Evolutionary conservation across 2,329 filamentous ascomycete genomes (phyloP), one percentile per base, ranked within the genome.

Genomic region (Epichloe uncinata): DNA sequence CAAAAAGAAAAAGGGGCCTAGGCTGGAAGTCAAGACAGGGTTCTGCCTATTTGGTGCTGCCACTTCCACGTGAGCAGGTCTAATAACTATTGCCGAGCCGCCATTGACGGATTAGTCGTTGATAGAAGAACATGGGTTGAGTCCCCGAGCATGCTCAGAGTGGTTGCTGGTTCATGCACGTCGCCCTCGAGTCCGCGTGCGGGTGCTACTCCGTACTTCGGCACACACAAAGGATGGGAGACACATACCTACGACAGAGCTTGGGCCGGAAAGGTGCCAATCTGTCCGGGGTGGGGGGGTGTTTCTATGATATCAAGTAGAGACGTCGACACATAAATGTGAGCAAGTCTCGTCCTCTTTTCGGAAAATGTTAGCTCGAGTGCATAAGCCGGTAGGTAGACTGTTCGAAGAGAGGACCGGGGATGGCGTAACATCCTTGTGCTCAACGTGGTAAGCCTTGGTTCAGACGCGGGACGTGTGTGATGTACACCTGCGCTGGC

Each of bases 341-440:
- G 20, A 16, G 43, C 30, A 5, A 18, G 16, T 18, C 16, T 18
- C 37, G 43, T 47, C 22, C 41, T 47, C 40, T 43, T 41, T 30
- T 26, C 6, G 15, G 18, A 48, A 16, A n/a, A 45, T 38, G 47
- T 52, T 43, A 52, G 50, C 42, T 38, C 44, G 40, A 40, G 8
- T 43, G 45, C 41, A 44, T 35, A 35, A 9, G 40, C 40, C 44
- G 38, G 45, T 30, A 42, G 22, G 41, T 30, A 42, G 22, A 33
- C 38, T 26, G 36, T 41, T 22, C 40, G 15, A 18, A 37, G 5
- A 49, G 33, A 38, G 18, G 46, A 47, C 47, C 45, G 50, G 50
- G 50, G 50, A 44, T 40, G 13, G 46, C 36, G 38, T 20, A 22
- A 22, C 18, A 34, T 18, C 50, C 35, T 45, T 51, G 45, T 34